These are phyloP conservation scores for Phytopythium mirpurense DNA, from an alignment of 352 stramenopile species.

Conservation along the genomic window DNA sequence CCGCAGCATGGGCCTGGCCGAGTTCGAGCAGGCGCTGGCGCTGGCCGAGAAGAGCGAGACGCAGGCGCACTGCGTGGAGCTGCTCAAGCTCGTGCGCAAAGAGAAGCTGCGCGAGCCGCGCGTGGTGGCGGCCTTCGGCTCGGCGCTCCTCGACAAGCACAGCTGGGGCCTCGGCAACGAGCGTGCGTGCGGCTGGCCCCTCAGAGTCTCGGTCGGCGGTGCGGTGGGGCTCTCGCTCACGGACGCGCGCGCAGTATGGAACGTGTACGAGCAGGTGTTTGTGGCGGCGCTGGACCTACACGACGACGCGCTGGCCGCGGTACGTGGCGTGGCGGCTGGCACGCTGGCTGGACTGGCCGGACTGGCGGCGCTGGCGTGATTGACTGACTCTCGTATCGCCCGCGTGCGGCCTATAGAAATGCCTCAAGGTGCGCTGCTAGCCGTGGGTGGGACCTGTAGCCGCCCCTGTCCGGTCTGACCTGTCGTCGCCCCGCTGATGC, in stretches of 20 bases:
- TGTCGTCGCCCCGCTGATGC: too few species aligned
- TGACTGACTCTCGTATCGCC: background rate
- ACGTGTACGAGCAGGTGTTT: slow-evolving; percentile 64
- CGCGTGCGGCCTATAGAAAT: slow-evolving; percentile 5
- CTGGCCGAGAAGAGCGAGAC: slow-evolving; percentile 26
- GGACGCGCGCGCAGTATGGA: slow-evolving; percentile 33
- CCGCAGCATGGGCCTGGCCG: slow-evolving; percentile 23
- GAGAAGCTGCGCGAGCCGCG: slow-evolving; percentile 50
- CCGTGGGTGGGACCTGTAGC: background rate
- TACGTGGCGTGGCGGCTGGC: background rate
- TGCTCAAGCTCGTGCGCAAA: slow-evolving; percentile 50
- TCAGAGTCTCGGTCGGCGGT: background rate
- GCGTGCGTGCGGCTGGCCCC: slow-evolving; percentile 15
- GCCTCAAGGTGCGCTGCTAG: slow-evolving; percentile 1
- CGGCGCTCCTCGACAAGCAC: slow-evolving; percentile 44
- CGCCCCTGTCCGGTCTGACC: background rate
- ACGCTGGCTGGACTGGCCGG: background rate
- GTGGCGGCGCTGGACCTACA: slow-evolving; percentile 57
- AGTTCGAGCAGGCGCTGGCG: slow-evolving; percentile 41
- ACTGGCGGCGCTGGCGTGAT: background rate
- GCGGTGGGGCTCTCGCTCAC: background rate
- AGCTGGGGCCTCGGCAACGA: slow-evolving; percentile 47
- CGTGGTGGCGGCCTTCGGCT: slow-evolving; percentile 32
- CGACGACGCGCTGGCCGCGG: slow-evolving; percentile 41
- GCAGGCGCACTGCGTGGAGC: slow-evolving; percentile 27